A percentile compares a stretch with the other conserved stretches of the same genome.
Evolutionary conservation across 2,329 filamentous ascomycete genomes (phyloP).

Genomic region (Cercospora zeina): DNA sequence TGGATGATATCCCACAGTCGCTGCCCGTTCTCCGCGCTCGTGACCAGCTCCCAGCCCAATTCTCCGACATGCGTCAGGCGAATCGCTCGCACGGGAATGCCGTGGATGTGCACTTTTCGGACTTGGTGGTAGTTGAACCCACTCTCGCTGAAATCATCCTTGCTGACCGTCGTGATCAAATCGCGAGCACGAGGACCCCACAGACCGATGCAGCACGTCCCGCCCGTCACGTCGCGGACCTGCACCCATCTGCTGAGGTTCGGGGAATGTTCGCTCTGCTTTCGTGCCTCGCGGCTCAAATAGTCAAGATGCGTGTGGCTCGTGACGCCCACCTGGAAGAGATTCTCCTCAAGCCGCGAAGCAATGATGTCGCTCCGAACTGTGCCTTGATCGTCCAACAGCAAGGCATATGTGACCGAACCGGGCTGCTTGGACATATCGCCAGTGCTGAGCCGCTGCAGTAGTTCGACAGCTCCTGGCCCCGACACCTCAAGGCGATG

Average conservation of each 20-base stretch:
- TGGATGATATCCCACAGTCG: slow-evolving; percentile 61
- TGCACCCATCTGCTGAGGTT: slow-evolving; percentile 44
- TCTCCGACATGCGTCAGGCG: slow-evolving; percentile 63
- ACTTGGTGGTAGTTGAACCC: slow-evolving; percentile 54
- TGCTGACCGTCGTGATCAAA: slow-evolving; percentile 51
- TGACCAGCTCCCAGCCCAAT: slow-evolving; percentile 63
- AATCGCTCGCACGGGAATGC: slow-evolving; percentile 59
- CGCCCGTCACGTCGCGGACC: slow-evolving; percentile 61
- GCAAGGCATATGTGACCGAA: slow-evolving; percentile 57
- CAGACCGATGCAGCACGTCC: slow-evolving; percentile 62
- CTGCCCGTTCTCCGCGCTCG: slow-evolving; percentile 60
- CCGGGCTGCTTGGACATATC: slow-evolving; percentile 53
- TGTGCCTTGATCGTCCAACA: slow-evolving; percentile 56
- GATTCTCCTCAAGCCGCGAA: slow-evolving; percentile 52
- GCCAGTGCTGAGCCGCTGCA: slow-evolving; percentile 56
- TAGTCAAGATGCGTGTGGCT: slow-evolving; percentile 57
- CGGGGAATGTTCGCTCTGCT: slow-evolving; percentile 44
- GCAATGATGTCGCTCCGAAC: slow-evolving; percentile 61
- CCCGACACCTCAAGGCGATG: slow-evolving; percentile 60
- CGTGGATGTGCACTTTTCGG: slow-evolving; percentile 53
- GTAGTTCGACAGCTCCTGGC: slow-evolving; percentile 56
- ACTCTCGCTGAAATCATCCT: slow-evolving; percentile 50
- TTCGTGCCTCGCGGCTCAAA: slow-evolving; percentile 55
- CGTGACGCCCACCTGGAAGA: slow-evolving; percentile 60
- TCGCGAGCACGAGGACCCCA: slow-evolving; percentile 61